Conservation (phyloP, 495 filamentous ascomycete species). For the Penicillium samsonianum region DNA sequence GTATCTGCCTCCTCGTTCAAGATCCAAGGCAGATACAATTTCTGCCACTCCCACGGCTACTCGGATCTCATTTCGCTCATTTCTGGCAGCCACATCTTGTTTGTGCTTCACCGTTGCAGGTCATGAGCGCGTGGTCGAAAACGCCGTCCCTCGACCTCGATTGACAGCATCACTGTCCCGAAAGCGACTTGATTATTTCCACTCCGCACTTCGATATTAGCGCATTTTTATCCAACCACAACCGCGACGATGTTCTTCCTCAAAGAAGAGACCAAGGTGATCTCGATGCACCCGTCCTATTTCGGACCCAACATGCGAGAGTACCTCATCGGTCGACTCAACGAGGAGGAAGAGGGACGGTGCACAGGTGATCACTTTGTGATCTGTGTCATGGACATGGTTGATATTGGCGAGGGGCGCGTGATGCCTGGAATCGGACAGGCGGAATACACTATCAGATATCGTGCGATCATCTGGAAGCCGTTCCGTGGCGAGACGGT, state of each 20-base stretch:
- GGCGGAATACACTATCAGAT: constrained; percentile 92
- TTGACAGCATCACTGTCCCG: constrained; percentile 10
- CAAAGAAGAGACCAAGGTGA: constrained; percentile 87
- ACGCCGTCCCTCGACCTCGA: constrained; percentile 20
- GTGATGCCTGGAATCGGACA: constrained; percentile 86
- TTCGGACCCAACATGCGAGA: constrained; percentile 90
- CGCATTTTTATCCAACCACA: constrained; percentile 3
- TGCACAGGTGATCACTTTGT: constrained; percentile 93
- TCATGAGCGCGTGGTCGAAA: constrained; percentile 24
- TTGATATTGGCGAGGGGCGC: constrained; percentile 86
- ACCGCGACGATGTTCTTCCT: constrained; percentile 84
- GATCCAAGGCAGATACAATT: constrained; percentile 16
- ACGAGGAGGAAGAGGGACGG: constrained; percentile 90
- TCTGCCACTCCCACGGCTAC: constrained; percentile 7
- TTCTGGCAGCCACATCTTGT: background rate
- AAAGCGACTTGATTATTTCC: constrained; percentile 1
- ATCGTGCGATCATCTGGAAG: constrained; percentile 94
- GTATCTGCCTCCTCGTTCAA: constrained; percentile 18
- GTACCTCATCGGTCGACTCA: constrained; percentile 79
- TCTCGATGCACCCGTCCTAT: constrained; percentile 93
- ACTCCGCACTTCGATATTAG: background rate
- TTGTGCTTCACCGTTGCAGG: constrained; percentile 14
- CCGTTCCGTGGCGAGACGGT: constrained; percentile 97
- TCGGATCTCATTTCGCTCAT: constrained; percentile 10
- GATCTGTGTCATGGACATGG: constrained; percentile 92